Evolutionary conservation across 1,139 yeast species (phyloP), one percentile per base, ranked within the genome.

Genomic region (Wickerhamomyces sp.): DNA sequence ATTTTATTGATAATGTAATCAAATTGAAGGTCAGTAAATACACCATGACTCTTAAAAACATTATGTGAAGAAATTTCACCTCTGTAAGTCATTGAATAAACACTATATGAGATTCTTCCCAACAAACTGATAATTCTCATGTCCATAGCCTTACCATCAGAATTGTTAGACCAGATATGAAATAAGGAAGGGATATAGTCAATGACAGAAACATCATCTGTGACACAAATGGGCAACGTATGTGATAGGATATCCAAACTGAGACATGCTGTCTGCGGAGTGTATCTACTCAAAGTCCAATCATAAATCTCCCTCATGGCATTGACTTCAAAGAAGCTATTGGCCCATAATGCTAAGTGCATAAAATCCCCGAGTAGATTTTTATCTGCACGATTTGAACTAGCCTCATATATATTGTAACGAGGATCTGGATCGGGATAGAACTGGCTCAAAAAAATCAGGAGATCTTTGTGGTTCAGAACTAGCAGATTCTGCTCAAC

Each of bases 141-240:
- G 53, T 88, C 95, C 42, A 82, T 75, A 11, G 78, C 76, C 4
- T 79, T 70, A 13, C 79, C 74, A 39, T 79, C 74, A 40, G 77
- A 72, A 13, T 81, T 71, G 36, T 83, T 76, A 5, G 75, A 61
- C 96, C 97, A 90, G 45, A 88, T 66, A 55, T 86, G 81, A 56
- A 87, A 88, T 15, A 88, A 62, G 1, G 90, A 68, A 0, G 91
- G 80, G 14, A 83, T 59, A 54, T 81, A 82, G 51, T 78, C 66
- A 8, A 62, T 49, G 6, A 65, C 59, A 29, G 61, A 62, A 4
- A 54, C 46, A 2, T 53, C 48, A 6, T 57, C 50, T 29, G 52
- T 54, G 44, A 64, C 59, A 33, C 57, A 60, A 8, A 58, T 56
- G 0, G 93, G 93, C 29, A 83, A 64, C 42, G 79, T 58, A 2